A percentile compares a stretch with the other conserved stretches of the same genome.
Evolutionary conservation across 2,329 filamentous ascomycete genomes (phyloP).

Genomic region (Davidsoniella neocaledoniae): DNA sequence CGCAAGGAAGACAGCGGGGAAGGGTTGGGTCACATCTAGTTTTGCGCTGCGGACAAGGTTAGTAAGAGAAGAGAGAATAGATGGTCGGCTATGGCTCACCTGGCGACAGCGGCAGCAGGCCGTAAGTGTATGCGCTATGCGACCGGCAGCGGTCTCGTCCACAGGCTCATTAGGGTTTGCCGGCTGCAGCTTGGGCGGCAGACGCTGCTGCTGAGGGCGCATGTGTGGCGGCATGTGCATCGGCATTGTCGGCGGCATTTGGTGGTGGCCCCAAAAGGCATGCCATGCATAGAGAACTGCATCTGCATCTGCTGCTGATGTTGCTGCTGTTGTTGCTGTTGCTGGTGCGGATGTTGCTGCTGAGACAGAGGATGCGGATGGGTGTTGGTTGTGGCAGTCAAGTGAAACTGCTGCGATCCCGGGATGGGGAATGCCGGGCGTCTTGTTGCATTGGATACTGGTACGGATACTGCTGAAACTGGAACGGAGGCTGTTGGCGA

Average conservation of each 20-base stretch:
- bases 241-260: conserved; percentile 6
- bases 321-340: conserved; percentile 7
- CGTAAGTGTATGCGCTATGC: conserved; percentile 63
- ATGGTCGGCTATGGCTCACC: conserved; percentile 25
- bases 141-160: conserved; percentile 24
- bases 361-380: conserved; percentile 17
- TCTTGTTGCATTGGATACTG: conserved; percentile 11
- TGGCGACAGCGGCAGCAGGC: conserved; percentile 67
- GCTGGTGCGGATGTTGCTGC: conserved; percentile 13
- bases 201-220: conserved; percentile 5
- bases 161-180: conserved; percentile 12
- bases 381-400: conserved; percentile 17
- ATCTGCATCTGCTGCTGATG: conserved; percentile 16
- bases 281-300: conserved; percentile 8
- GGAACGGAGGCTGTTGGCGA: conserved; percentile 11
- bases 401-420: conserved; percentile 6
- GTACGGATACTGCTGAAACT: conserved; percentile 11
- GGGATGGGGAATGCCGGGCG: conserved; percentile 10
- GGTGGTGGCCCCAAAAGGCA: conserved; percentile 8
- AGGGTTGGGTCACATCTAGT: conserved; percentile 88
- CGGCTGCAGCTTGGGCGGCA: conserved; percentile 10
- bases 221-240: conserved; percentile 10
- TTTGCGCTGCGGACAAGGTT: conserved; percentile 51
- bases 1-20: conserved; percentile 81
- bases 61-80: conserved; percentile 1